Evolutionary conservation across 768 basidiomycete species (phyloP).

Genomic region (Fomitopsis serialis): DNA sequence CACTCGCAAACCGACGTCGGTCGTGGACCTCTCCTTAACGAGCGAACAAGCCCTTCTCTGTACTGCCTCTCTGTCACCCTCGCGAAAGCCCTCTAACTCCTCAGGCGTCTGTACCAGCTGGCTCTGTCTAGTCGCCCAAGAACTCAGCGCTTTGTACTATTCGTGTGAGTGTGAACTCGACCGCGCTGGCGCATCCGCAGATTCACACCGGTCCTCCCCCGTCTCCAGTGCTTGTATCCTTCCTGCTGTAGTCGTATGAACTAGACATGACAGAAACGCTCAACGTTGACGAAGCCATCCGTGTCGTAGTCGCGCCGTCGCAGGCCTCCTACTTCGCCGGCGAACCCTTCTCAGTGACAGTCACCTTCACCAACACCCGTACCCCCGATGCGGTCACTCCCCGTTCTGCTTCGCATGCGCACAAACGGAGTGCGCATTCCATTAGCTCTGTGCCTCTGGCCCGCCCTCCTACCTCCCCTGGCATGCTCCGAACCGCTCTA

Average conservation of each 20-base stretch:
- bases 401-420: conserved; percentile 31
- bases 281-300: conserved; percentile 33
- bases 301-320: conserved; percentile 69
- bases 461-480: conserved; percentile 79
- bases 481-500: conserved; percentile 40
- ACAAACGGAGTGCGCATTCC: conserved; percentile 73
- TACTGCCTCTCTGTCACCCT: too few species aligned
- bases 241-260: not conserved
- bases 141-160: not conserved
- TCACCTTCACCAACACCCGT: conserved; percentile 83
- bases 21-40: too few species aligned
- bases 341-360: conserved; percentile 77
- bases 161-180: not conserved
- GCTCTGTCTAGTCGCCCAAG: too few species aligned
- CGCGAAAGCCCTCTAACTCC: too few species aligned
- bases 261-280: not conserved
- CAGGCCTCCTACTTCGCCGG: conserved; percentile 93
- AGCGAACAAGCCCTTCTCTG: too few species aligned
- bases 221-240: not conserved
- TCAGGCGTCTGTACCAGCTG: too few species aligned
- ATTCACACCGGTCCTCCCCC: not conserved
- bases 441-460: conserved; percentile 80
- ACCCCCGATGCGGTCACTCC: conserved; percentile 40
- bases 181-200: not conserved
- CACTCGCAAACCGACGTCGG: too few species aligned